These are phyloP conservation scores for Aspergillus sp. DNA, from an alignment of 2,329 filamentous ascomycete species.

Conservation along the genomic window DNA sequence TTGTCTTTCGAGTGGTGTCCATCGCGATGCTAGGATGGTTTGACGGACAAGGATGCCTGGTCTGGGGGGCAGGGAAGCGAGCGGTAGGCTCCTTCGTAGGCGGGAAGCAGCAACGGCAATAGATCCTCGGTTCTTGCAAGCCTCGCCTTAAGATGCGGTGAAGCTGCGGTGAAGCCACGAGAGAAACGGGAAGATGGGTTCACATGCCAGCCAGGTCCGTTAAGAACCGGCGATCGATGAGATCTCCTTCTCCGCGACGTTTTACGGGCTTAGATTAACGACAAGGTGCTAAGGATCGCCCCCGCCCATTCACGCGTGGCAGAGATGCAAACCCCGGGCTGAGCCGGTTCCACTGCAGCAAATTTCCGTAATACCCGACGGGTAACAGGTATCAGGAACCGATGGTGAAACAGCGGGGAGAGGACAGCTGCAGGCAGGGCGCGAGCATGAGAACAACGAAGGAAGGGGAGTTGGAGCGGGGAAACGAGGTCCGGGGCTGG, in stretches of 20 bases:
- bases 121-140: neutral
- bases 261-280: constrained; percentile 1
- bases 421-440: neutral
- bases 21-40: neutral
- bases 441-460: neutral
- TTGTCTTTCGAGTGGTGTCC: constrained; percentile 5
- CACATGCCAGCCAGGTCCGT: constrained; percentile 5
- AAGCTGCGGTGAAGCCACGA: neutral
- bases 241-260: constrained; percentile 5
- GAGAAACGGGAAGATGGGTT: neutral
- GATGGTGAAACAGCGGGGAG: neutral
- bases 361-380: neutral
- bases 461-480: neutral
- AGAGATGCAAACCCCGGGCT: neutral
- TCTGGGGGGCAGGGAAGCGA: neutral
- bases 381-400: neutral
- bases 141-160: neutral
- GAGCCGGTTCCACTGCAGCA: too few species aligned
- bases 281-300: constrained; percentile 1
- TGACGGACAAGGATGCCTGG: neutral
- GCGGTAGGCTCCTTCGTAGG: neutral
- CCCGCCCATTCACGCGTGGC: constrained; percentile 9
- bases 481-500: neutral
- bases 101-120: neutral
- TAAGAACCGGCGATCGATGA: constrained; percentile 5